Evolutionary conservation across 805 yeast species (phyloP), one percentile per base, ranked within the genome.

Genomic region (Candida quercuum): DNA sequence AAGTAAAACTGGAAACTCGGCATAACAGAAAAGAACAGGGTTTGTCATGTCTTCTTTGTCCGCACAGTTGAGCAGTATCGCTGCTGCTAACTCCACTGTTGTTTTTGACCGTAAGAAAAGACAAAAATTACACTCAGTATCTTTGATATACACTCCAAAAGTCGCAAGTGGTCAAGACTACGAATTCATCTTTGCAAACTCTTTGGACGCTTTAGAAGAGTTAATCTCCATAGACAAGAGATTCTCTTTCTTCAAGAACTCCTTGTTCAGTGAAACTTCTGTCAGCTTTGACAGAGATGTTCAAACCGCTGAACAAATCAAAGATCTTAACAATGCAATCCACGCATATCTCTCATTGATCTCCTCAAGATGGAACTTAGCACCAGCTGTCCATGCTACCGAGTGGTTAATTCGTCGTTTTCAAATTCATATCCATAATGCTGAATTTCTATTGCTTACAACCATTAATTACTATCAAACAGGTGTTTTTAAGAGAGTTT

Each of bases 391-490:
- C 35, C 80, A 81, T 49, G 91, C 96, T 5, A 69, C 87, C 11
- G 99, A 93, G 66, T 93, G 99, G 99, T 76, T 89, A 18, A 81
- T 93, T 15, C 81, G 99, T 64, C 74, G 98, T 50, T 93, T 80
- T 66, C 81, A 87, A 54, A 77, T 87, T 47, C 89, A 93, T 56
- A 69, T 85, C 34, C 81, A 83, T 52, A 87, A 85, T 52, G 65
- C 88, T 0, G 98, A 91, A 58, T 57, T 68, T 38, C 55, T 93
- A 23, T 55, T 93, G 32, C 60, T 91, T 39, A 70, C 89, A 3
- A 72, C 84, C 2, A 67, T 93, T 48, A 94, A 96, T n/a, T 86
- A 83, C 62, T 86, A 81, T 61, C 75, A 72, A 48, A 69, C 76
- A 27, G 81, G 88, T 0, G 69, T 85, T 6, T 93, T 93, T 59